Evolutionary conservation across 371 early-diverging fungal genomes (phyloP).

Genomic region (Nematocida minor): DNA sequence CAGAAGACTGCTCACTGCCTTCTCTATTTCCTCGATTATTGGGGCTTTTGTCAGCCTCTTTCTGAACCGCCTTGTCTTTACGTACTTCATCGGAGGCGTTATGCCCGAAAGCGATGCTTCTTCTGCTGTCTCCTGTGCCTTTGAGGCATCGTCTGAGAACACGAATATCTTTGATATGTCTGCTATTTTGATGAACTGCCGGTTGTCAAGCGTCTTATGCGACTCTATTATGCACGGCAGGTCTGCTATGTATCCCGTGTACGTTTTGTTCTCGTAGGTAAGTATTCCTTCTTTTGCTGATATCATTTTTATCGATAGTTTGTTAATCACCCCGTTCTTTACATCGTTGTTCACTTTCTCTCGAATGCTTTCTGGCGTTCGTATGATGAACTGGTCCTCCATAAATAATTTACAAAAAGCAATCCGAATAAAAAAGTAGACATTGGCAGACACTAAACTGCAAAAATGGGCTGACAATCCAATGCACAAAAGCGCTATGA

Average conservation of each 20-base stretch:
- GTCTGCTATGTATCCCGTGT: conserved; percentile 24
- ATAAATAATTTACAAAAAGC: no score
- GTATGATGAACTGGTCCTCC: conserved; percentile 64
- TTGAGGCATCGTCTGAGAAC: conserved; percentile 30
- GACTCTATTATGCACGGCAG: conserved; percentile 89
- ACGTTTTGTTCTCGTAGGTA: conserved; percentile 38
- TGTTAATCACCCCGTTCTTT: conserved; percentile 8
- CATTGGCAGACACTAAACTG: not conserved
- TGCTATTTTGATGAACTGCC: conserved; percentile 87
- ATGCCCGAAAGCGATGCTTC: conserved; percentile 67
- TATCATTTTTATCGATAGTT: conserved; percentile 28
- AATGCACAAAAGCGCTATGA: no score
- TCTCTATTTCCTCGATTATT: conserved; percentile 79
- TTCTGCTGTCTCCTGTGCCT: not conserved
- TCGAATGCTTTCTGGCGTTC: conserved; percentile 53
- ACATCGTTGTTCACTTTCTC: conserved; percentile 47
- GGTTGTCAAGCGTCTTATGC: conserved; percentile 82
- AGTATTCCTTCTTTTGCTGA: conserved; percentile 26
- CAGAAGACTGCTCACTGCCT: conserved; percentile 75
- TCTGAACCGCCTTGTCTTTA: conserved; percentile 76
- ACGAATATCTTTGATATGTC: conserved; percentile 67
- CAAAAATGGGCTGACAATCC: no score
- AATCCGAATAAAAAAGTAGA: not conserved
- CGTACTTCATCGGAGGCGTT: conserved; percentile 78
- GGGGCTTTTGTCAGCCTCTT: conserved; percentile 67